phyloP scores from a whole-genome alignment of 2,329 filamentous ascomycete genomes.

The Beauveria varroae region DNA sequence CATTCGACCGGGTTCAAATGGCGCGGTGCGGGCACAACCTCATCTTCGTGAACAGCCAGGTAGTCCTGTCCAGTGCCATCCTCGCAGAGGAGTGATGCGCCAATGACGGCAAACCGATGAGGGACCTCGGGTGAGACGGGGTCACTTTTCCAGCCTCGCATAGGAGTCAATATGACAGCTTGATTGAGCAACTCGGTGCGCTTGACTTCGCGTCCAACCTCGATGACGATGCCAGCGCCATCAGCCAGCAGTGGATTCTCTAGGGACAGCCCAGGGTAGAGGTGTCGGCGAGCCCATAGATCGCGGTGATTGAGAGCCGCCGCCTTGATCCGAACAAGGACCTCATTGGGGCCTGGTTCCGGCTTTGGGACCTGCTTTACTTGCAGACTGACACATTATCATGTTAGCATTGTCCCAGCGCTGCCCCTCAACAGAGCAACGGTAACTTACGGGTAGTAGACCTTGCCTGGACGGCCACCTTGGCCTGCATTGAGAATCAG shows the following conservation, averaged over 20 bases:
- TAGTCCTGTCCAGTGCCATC: slow-evolving; percentile 69
- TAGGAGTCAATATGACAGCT: slow-evolving; percentile 71
- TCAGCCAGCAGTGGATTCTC: slow-evolving; percentile 73
- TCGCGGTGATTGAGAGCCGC: slow-evolving; percentile 91
- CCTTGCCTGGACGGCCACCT: slow-evolving; percentile 71
- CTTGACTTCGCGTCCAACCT: slow-evolving; percentile 44
- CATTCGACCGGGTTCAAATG: slow-evolving; percentile 69
- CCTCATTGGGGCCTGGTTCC: slow-evolving; percentile 54
- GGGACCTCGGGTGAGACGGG: slow-evolving; percentile 65
- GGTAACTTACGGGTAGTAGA: slow-evolving; percentile 65
- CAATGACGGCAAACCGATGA: slow-evolving; percentile 54
- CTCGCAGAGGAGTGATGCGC: slow-evolving; percentile 54
- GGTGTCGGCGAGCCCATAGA: slow-evolving; percentile 83
- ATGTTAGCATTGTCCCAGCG: not conserved
- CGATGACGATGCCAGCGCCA: slow-evolving; percentile 67
- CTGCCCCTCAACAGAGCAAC: not conserved
- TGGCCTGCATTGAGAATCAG: slow-evolving; percentile 62
- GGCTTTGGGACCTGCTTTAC: slow-evolving; percentile 56
- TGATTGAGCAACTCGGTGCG: slow-evolving; percentile 43
- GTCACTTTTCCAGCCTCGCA: slow-evolving; percentile 65
- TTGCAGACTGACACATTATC: slow-evolving; percentile 37
- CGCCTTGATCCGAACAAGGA: slow-evolving; percentile 69
- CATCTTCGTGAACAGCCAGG: slow-evolving; percentile 57
- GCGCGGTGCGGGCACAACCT: slow-evolving; percentile 67
- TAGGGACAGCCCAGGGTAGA: slow-evolving; percentile 83